These are phyloP conservation scores for Russula compacta DNA, from an alignment of 768 basidiomycete genomes.

Conservation along the genomic window DNA sequence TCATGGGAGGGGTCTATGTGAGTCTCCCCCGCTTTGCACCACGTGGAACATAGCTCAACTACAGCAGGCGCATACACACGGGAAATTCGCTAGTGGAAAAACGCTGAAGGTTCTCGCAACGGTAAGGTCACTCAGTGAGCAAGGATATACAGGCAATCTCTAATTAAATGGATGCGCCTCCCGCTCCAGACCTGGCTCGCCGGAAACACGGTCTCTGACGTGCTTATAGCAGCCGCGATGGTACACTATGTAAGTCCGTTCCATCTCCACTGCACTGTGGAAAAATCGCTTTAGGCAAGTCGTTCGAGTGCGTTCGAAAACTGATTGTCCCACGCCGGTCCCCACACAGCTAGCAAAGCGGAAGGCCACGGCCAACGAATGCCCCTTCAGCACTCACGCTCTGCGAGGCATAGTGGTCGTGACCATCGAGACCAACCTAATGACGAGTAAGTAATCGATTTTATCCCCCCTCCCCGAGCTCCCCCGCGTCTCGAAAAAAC, in stretches of 20 bases:
- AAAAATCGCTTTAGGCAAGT: too few species aligned
- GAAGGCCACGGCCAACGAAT: background rate
- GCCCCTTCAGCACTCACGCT: background rate
- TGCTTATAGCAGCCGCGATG: slow-evolving; percentile 5
- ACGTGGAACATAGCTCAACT: background rate
- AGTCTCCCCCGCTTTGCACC: background rate
- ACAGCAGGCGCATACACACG: background rate
- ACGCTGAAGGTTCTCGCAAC: background rate
- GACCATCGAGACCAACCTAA: slow-evolving; percentile 23
- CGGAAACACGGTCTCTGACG: background rate
- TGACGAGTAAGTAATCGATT: slow-evolving; percentile 9
- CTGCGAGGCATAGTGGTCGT: slow-evolving; percentile 20
- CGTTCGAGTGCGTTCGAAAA: too few species aligned
- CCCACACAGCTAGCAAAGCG: background rate
- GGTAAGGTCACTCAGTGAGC: background rate
- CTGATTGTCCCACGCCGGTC: background rate
- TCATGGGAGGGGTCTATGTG: background rate
- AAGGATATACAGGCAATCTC: too few species aligned
- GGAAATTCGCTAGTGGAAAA: background rate
- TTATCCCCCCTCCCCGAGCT: too few species aligned
- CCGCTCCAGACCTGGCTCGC: slow-evolving; percentile 1
- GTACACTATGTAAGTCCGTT: background rate
- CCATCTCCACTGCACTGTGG: too few species aligned
- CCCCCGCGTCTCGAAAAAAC: too few species aligned
- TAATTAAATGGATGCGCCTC: background rate